Evolutionary conservation across 176 grass and related monocot genomes (phyloP), one percentile per base, ranked within the genome.

Genomic region (Eleusine indica): DNA sequence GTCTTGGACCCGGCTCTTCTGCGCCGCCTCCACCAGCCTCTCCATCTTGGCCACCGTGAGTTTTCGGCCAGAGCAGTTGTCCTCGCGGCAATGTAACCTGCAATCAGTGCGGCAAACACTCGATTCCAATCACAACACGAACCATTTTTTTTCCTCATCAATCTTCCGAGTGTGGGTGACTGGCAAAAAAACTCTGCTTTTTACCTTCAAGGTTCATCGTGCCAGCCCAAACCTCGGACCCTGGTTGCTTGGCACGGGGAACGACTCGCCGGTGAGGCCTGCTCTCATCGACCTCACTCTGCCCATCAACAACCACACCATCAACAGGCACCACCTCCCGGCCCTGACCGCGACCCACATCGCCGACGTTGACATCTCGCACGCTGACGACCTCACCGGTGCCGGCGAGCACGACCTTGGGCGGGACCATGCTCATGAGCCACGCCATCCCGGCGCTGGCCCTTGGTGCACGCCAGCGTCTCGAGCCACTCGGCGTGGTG

Each of bases 261-360:
- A 90, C 5, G 90, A 91, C 90, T 97, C 95, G 48, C 95, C 95
- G 21, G 92, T 97, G 54, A 97, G 90, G 82, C 88, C n/a, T 97
- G 8, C 83, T 89, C 75, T 97, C 88, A n/a, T 97, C 91, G 11
- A 92, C 82, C 41, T 94, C 91, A 21, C 91, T 77, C 54, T 71
- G 80, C 43, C 95, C 95, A 0, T 86, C 83, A 1, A 97, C 88
- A 2, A 97, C 90, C 18, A 92, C 78, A 0, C 92, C 95, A 9
- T 94, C 95, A 0, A 94, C 82, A 2, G 95, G 95, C 4, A 97
- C 86, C 17, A 89, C 71, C 57, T 97, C 88, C 1, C 92, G 0
- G 88, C 92, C 75, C 83, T 91, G 28, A 97, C 86, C 0, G 84
- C 86, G 40, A 97, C 77, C 37, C n/a, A 92, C 74, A 15, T 57